Conservation (phyloP, 257 asterid species). For the Nicotiana sylvestris region DNA sequence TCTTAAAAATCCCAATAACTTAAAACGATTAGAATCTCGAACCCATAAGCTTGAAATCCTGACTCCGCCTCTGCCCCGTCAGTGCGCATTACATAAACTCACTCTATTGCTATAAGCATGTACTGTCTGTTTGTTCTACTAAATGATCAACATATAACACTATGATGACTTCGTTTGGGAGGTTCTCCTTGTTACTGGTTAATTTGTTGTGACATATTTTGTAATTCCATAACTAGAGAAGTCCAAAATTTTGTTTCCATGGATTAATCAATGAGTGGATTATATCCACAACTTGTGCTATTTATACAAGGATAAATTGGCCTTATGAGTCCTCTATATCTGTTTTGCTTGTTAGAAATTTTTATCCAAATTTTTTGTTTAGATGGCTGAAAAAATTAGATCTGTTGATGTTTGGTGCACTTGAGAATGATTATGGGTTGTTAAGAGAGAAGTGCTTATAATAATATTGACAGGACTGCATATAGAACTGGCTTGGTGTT, state of each 20-base stretch:
- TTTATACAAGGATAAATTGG: neutral
- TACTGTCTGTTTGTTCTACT: neutral
- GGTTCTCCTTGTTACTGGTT: neutral
- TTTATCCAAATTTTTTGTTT: neutral
- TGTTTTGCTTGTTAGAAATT: neutral
- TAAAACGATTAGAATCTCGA: too few species aligned
- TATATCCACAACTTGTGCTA: neutral
- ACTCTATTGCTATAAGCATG: neutral
- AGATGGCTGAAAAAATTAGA: neutral
- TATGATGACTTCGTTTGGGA: neutral
- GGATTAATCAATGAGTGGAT: neutral
- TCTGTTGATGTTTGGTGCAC: neutral
- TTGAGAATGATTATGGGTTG: constrained; percentile 4
- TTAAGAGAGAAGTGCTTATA: neutral
- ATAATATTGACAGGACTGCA: neutral
- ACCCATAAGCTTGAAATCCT: too few species aligned
- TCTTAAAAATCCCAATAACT: too few species aligned
- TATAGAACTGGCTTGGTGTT: constrained; percentile 20
- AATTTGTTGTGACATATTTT: neutral
- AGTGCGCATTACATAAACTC: too few species aligned
- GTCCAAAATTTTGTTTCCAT: neutral
- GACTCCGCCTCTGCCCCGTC: too few species aligned
- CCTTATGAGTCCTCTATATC: neutral
- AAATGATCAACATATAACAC: neutral
- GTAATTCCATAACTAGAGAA: neutral